Percentiles rank a stretch among this genome's conserved stretches.
Evolutionary conservation across 805 yeast genomes (phyloP).

Genomic region (Pichia thaimueangensis): DNA sequence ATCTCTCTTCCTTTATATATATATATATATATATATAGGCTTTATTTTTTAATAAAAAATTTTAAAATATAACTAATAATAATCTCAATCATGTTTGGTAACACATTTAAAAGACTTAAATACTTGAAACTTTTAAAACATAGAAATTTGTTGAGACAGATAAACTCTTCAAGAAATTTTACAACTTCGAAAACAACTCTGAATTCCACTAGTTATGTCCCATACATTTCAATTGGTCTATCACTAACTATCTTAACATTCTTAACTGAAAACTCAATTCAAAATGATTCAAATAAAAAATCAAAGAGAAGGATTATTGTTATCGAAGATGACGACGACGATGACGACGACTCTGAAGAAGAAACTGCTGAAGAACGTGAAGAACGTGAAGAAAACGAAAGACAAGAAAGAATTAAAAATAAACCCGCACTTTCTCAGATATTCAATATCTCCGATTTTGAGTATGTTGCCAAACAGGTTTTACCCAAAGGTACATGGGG

Average conservation of each 20-base stretch:
- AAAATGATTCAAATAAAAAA: constrained; percentile 10
- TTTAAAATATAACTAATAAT: too few relatives aligned
- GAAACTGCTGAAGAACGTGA: constrained; percentile 23
- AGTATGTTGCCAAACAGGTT: constrained; percentile 71
- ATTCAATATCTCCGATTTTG: constrained; percentile 78
- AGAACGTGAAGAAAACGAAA: constrained; percentile 33
- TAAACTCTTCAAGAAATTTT: too few relatives aligned
- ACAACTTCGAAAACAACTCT: not conserved
- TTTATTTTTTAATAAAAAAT: too few relatives aligned
- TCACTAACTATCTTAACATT: not conserved
- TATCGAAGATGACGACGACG: constrained; percentile 23
- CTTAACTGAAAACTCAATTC: not conserved
- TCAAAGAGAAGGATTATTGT: constrained; percentile 14
- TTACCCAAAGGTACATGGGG: constrained; percentile 78
- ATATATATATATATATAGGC: too few relatives aligned
- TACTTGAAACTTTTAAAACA: too few relatives aligned
- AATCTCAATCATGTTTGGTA: too few relatives aligned
- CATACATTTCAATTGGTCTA: not conserved
- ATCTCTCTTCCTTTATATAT: too few relatives aligned
- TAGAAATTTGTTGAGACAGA: too few relatives aligned
- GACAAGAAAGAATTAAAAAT: constrained; percentile 31
- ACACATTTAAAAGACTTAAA: too few relatives aligned
- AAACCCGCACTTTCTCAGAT: constrained; percentile 68
- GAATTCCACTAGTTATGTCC: not conserved
- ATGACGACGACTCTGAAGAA: constrained; percentile 22